Evolutionary conservation across 306 rosid genomes (phyloP), one percentile per base, ranked within the genome.

Genomic region (Leucaena leucocephala): DNA sequence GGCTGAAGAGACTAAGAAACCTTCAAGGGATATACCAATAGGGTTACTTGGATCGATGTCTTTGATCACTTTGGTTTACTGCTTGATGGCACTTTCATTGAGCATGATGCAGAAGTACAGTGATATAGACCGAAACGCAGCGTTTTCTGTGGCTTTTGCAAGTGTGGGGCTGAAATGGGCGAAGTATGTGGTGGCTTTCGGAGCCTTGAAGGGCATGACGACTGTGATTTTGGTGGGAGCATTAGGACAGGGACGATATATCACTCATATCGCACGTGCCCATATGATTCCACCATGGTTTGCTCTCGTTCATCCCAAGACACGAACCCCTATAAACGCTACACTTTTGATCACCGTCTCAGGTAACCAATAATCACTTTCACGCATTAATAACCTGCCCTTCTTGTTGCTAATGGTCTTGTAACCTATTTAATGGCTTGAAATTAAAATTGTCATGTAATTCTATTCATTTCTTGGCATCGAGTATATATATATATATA

Each of bases 251-350:
- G 89, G 80, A 3, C 89, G 93, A 36, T 93, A 91, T n/a, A 84
- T 73, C 15, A 88, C 92, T 73, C 97, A 93, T 64, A 91, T 91
- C 14, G 97, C 98, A 27, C 87, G 94, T 46, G 87, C 89, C 0
- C 98, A 88, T 84, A 91, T 93, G 89, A 89, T 93, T 58, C 93
- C 97, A 2, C 98, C 94, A 35, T 91, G 89, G 93, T 89, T 93
- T 84, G 89, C 97, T 36, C 97, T 86, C 64, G 98, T 91, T 2
- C 97, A 91, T 43, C 90, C 94, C 7, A 88, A 91, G 78, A 89
- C 94, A 21, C 88, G 92, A 84, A 93, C 94, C 6, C 98, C 98
- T 13, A 85, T 93, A 19, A 88, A 93, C 22, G 97, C 98, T 46
- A 91, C 98, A 34, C 77, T 91, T 4, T 45, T 93, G 84, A 81